phyloP scores from a whole-genome alignment of 148 eudicot species.

The Drosera capensis region DNA sequence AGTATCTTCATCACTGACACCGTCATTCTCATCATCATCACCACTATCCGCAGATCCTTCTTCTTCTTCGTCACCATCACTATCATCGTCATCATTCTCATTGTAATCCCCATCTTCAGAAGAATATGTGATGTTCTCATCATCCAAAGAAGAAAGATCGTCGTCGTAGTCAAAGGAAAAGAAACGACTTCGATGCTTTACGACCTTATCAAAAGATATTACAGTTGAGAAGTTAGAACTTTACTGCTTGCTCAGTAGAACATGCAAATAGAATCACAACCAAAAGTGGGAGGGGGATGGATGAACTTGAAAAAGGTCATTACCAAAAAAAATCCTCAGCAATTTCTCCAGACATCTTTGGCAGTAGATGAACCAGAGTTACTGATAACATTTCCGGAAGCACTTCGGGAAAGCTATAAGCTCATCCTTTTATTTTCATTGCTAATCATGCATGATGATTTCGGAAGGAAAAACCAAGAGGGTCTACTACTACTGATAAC shows the following conservation, averaged over 20 bases:
- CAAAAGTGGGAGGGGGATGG: background rate
- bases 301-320: background rate
- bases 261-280: background rate
- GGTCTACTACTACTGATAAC: too few relatives aligned
- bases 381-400: too few relatives aligned
- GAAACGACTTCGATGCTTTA: conserved; percentile 13
- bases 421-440: too few relatives aligned
- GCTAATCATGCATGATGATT: too few relatives aligned
- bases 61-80: conserved; percentile 3
- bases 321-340: background rate
- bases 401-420: too few relatives aligned
- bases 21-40: conserved; percentile 10
- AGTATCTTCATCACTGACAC: conserved; percentile 7
- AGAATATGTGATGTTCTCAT: too few relatives aligned
- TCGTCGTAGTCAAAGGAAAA: conserved; percentile 15
- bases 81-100: conserved; percentile 5
- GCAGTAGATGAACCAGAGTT: too few relatives aligned
- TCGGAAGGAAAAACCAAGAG: too few relatives aligned
- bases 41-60: conserved; percentile 4
- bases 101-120: conserved; percentile 1
- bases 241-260: background rate
- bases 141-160: conserved; percentile 2
- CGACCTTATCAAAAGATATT: conserved; percentile 22
- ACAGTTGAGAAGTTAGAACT: conserved; percentile 18
- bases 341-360: too few relatives aligned